phyloP scores from a whole-genome alignment of 2,329 filamentous ascomycete species.

The Lachnellula suecica region DNA sequence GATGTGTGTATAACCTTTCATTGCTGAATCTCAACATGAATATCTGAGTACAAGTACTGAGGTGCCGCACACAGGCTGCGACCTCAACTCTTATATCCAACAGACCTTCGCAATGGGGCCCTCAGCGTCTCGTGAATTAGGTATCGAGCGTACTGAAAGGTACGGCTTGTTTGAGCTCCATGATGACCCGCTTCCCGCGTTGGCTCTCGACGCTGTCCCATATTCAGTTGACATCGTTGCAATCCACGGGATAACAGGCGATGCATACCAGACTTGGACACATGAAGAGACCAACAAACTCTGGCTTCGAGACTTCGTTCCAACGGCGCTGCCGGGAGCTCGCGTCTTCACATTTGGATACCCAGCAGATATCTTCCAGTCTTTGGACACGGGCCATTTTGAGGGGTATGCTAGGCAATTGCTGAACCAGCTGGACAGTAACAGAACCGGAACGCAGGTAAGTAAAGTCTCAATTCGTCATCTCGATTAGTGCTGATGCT shows the following conservation, averaged over 20 bases:
- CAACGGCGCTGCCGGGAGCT: slow-evolving; percentile 18
- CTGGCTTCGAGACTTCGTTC: slow-evolving; percentile 23
- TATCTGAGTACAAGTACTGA: no score
- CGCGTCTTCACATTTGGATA: slow-evolving; percentile 26
- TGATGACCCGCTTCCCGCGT: neutral
- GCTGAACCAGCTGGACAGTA: slow-evolving; percentile 10
- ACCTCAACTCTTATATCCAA: neutral
- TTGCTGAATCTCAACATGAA: no score
- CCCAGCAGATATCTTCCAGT: slow-evolving; percentile 13
- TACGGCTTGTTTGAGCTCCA: neutral
- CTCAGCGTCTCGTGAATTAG: neutral
- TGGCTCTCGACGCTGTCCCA: neutral
- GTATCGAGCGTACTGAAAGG: neutral
- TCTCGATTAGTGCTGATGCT: neutral
- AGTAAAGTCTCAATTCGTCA: neutral
- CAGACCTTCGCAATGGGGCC: neutral
- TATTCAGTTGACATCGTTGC: slow-evolving; percentile 17
- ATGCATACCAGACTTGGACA: slow-evolving; percentile 26
- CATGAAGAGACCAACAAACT: slow-evolving; percentile 10
- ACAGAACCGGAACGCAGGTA: neutral
- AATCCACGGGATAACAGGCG: slow-evolving; percentile 20
- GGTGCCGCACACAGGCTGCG: neutral
- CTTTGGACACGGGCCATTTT: slow-evolving; percentile 10
- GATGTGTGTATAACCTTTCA: no score
- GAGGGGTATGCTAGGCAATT: slow-evolving; percentile 14